phyloP scores from a whole-genome alignment of 1,139 yeast species.

The Taphrina deformans region DNA sequence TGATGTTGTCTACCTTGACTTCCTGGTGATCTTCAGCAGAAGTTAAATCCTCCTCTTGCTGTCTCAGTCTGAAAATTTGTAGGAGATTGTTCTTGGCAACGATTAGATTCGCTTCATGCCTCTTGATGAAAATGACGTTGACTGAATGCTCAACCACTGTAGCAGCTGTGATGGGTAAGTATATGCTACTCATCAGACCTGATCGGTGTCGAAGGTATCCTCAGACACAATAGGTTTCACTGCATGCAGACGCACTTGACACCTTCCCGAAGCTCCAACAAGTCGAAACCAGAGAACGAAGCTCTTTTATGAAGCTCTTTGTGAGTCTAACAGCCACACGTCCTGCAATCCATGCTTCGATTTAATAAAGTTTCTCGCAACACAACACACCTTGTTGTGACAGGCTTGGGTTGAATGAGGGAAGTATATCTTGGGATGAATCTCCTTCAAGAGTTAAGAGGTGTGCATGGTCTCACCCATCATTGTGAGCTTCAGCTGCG shows the following conservation, averaged over 20 bases:
- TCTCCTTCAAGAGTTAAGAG: too few species aligned
- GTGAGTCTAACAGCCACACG: neutral
- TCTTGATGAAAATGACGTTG: neutral
- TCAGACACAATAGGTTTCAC: neutral
- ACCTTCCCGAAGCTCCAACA: neutral
- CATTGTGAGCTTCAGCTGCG: too few species aligned
- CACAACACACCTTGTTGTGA: neutral
- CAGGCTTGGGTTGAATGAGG: neutral
- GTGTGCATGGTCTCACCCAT: too few species aligned
- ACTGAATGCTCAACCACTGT: conserved; percentile 19
- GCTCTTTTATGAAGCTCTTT: neutral
- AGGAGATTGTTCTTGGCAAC: conserved; percentile 35
- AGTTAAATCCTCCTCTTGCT: conserved; percentile 24
- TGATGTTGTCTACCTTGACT: conserved; percentile 3
- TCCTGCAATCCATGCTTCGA: neutral
- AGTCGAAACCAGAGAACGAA: neutral
- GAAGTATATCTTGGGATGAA: neutral
- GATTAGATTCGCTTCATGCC: conserved; percentile 29
- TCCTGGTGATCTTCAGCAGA: conserved; percentile 6
- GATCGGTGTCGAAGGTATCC: neutral
- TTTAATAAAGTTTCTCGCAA: neutral
- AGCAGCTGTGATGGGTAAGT: conserved; percentile 15
- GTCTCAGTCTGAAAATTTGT: conserved; percentile 34
- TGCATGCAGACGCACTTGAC: neutral
- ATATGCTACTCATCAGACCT: conserved; percentile 9